These are phyloP conservation scores for Margaritispora aquatica DNA, from an alignment of 495 filamentous ascomycete species.

Conservation along the genomic window DNA sequence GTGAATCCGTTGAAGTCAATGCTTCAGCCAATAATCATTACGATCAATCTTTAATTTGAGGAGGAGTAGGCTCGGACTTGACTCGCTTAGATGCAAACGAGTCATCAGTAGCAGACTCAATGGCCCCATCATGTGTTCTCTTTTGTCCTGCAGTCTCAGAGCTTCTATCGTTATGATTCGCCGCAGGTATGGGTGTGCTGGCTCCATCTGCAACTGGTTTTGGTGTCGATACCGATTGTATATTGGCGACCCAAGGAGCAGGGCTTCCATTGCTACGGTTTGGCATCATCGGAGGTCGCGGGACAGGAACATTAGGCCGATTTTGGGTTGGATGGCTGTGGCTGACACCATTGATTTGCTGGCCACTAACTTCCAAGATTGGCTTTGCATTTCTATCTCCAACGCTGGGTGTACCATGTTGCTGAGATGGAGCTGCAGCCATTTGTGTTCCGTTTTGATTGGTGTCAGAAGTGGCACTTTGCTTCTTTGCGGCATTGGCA, in stretches of 20 bases:
- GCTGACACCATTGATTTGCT: conserved; percentile 17
- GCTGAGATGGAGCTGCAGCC: not conserved
- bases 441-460: conserved; percentile 16
- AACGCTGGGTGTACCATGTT: not conserved
- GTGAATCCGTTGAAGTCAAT: not conserved
- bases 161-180: conserved; percentile 2
- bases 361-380: conserved; percentile 15
- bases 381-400: conserved; percentile 3
- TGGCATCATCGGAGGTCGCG: conserved; percentile 24
- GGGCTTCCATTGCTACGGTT: conserved; percentile 13
- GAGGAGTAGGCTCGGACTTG: conserved; percentile 16
- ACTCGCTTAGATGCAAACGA: conserved; percentile 17
- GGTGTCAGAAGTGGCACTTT: not conserved
- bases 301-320: conserved; percentile 8
- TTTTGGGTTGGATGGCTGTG: conserved; percentile 12
- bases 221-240: conserved; percentile 16
- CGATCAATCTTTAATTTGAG: conserved; percentile 22
- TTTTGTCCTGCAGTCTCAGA: conserved; percentile 19
- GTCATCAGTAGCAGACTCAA: conserved; percentile 19
- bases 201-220: conserved; percentile 18
- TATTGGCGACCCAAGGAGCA: conserved; percentile 8
- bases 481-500: not conserved
- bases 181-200: conserved; percentile 14
- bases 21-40: not conserved
- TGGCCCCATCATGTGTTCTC: conserved; percentile 15